Base-by-base conservation (phyloP, 1,284 basidiomycete species). In the Pulveroboletus sp. region DNA sequence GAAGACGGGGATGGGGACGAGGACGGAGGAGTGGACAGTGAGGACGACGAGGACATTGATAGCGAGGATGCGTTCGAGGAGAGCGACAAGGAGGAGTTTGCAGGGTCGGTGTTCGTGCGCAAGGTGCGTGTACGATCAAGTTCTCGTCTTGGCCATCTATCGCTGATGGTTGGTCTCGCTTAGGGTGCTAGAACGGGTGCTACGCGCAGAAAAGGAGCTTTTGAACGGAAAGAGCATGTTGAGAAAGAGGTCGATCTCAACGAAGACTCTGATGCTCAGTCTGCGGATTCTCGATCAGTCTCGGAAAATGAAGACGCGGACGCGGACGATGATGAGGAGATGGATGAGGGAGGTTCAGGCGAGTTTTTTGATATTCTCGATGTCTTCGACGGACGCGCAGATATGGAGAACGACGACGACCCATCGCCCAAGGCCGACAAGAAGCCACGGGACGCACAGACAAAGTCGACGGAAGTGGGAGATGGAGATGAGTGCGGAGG, bases 41-140 rank as follows among this genome's bases (percentile, higher is more conserved):
- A 80, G 3, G 90, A 92, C 58, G 89, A 92, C 61, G 90, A 92
- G 64, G 90, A 91, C 59, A 81, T 92, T 51, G 87, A 91, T 58
- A 89, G 86, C 64, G 90, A 91, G 65, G 87, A 76, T 58, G 90
- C 90, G 0, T 91, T 92, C 63, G 89, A 90, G 61, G 91, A 92
- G 64, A 87, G 84, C 63, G 93, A 94, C 57, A 89, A 89, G 59
- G 91, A 94, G 43, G 75, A 82, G 8, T 93, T 88, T 74, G 85
- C 87, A 28, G 89, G 85, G 3, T 88, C 87, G 57, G 73, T 65
- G n/a, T 81, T 83, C 58, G 59, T 64, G 20, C 70, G 63, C 33
- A 83, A 83, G 74, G 86, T 85, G 63, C 56, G 79, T 58, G 11
- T 15, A 12, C 15, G 22, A 8, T 48, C 12, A 39, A 42, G 8